These are phyloP conservation scores for Durusdinium trenchii DNA, from an alignment of 73 alveolate genomes.

Conservation along the genomic window DNA sequence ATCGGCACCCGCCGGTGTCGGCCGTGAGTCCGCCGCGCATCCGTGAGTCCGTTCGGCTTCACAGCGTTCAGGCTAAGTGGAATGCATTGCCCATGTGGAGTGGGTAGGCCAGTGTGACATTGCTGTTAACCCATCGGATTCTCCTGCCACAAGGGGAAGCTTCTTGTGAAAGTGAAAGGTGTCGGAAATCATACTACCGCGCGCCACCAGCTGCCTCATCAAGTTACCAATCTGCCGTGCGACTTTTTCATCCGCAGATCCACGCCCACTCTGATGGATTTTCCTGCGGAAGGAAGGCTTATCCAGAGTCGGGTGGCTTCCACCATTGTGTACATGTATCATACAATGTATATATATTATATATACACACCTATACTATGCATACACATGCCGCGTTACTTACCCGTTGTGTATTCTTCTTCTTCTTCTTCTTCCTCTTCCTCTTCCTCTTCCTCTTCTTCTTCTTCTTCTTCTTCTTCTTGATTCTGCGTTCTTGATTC, in stretches of 20 bases:
- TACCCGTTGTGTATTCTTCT: no score
- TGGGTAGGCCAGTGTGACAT: constrained; percentile 56
- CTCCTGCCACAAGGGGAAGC: constrained; percentile 14
- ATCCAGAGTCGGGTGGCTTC: background rate
- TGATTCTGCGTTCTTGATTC: no score
- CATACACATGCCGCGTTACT: background rate
- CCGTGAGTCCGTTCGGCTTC: no score
- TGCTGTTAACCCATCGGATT: constrained; percentile 64
- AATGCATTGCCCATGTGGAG: constrained; percentile 79
- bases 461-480: no score
- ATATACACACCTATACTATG: background rate
- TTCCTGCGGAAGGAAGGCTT: background rate
- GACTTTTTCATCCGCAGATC: constrained; percentile 46
- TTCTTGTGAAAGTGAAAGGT: background rate
- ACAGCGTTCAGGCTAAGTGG: constrained; percentile 13
- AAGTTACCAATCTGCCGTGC: constrained; percentile 75
- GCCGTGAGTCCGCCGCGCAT: background rate
- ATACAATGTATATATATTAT: background rate
- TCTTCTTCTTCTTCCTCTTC: no score
- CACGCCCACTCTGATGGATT: constrained; percentile 64
- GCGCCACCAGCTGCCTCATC: constrained; percentile 42
- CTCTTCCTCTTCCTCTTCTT: no score
- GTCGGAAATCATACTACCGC: background rate
- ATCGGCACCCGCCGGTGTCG: background rate
- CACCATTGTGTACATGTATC: background rate